phyloP scores from a whole-genome alignment of 768 basidiomycete genomes.

The Lactifluus subvellereus region DNA sequence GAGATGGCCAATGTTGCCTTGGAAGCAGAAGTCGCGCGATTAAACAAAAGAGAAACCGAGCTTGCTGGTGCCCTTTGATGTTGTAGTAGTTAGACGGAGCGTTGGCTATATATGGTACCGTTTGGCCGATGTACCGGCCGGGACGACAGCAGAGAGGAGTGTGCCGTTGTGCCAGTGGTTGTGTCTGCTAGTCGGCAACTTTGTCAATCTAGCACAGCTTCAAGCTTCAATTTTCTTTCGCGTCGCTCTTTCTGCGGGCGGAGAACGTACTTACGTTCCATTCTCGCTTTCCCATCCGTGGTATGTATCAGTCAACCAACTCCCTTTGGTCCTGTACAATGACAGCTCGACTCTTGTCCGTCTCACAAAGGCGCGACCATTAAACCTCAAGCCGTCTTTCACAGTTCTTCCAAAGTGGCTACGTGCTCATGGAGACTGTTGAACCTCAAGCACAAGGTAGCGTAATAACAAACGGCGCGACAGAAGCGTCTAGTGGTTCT shows the following conservation, averaged over 20 bases:
- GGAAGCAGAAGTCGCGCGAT: conserved; percentile 67
- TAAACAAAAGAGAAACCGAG: conserved; percentile 57
- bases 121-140: conserved; percentile 10
- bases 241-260: conserved; percentile 1
- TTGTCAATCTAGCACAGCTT: neutral
- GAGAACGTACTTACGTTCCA: neutral
- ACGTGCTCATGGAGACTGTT: conserved; percentile 79
- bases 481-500: conserved; percentile 16
- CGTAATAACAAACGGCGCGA: conserved; percentile 37
- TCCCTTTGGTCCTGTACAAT: neutral
- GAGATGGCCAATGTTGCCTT: conserved; percentile 92
- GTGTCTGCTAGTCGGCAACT: neutral
- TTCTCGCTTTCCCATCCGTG: conserved; percentile 1
- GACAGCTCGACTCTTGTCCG: neutral
- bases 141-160: conserved; percentile 1
- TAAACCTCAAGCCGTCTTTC: neutral
- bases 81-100: conserved; percentile 7
- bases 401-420: conserved; percentile 34
- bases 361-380: conserved; percentile 4
- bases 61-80: conserved; percentile 38
- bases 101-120: conserved; percentile 14
- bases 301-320: conserved; percentile 1
- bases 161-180: neutral
- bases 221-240: conserved; percentile 11
- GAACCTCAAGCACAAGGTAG: conserved; percentile 43